Evolutionary conservation across 805 yeast species (phyloP).

Genomic region (Candida schatavii): DNA sequence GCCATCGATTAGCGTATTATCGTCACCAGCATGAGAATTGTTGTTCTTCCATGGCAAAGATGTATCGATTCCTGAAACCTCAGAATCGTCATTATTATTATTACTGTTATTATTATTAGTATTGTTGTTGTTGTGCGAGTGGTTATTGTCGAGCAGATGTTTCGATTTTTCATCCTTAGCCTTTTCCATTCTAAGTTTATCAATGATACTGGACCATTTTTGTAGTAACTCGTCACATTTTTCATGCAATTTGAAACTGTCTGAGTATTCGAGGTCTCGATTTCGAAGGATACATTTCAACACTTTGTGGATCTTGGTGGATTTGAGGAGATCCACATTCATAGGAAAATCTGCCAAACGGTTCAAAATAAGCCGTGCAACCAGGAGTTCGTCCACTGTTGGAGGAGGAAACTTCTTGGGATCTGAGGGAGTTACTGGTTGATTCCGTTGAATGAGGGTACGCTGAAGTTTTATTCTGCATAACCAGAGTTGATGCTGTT

Average conservation of each 20-base stretch:
- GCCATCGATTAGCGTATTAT: not conserved
- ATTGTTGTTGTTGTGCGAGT: no score
- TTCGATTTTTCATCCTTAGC: not conserved
- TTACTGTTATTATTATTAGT: no score
- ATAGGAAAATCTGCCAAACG: slow-evolving; percentile 44
- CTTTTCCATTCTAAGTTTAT: slow-evolving; percentile 34
- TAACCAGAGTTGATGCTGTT: slow-evolving; percentile 44
- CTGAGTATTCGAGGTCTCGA: slow-evolving; percentile 37
- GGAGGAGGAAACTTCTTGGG: slow-evolving; percentile 35
- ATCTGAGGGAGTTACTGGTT: slow-evolving; percentile 37
- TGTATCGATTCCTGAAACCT: slow-evolving; percentile 20
- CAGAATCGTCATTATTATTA: slow-evolving; percentile 21
- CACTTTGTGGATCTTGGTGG: slow-evolving; percentile 52
- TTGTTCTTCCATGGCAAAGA: slow-evolving; percentile 2
- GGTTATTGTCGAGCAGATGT: no score
- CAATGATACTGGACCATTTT: slow-evolving; percentile 40
- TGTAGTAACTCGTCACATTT: slow-evolving; percentile 38
- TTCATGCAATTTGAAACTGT: slow-evolving; percentile 45
- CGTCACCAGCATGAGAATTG: not conserved
- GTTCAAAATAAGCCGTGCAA: slow-evolving; percentile 37
- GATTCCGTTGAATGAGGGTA: slow-evolving; percentile 45
- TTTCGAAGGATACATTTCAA: slow-evolving; percentile 45
- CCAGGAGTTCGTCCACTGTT: slow-evolving; percentile 42
- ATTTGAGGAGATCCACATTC: slow-evolving; percentile 35
- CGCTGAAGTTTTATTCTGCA: slow-evolving; percentile 49